Base-by-base conservation (phyloP, 2,329 filamentous ascomycete species). In the Diaporthe citrichinensis region DNA sequence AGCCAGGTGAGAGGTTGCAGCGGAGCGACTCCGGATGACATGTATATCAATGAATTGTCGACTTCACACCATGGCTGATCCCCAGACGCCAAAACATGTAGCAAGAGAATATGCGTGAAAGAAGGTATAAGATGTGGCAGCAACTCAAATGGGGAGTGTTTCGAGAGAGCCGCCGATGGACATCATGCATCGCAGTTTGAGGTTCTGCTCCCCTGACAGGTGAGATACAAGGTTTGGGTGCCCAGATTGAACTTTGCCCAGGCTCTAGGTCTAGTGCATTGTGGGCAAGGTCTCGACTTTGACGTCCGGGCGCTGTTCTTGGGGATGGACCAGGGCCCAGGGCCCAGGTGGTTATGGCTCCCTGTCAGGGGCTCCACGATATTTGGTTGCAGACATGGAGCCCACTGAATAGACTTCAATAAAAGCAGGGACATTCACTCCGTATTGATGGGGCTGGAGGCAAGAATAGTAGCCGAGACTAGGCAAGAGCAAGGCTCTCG, bases 131-230 rank as follows among this genome's bases (percentile, higher is more conserved):
- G 39, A 53, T 58, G 51, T 75, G 23, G 49, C 28, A 55, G 36
- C 12, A 62, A 65, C 23, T 28, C 36, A 25, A 34, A 58, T 28
- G 15, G 71, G 53, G 62, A 28, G 46, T 58, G 73, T 75, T 75
- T 75, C 73, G 73, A 72, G 53, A 69, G 34, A 17, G 49, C 17
- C 23, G 31, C 46, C 34, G 49, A 41, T 41, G 65, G 49, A 55
- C n/a, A 55, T 69, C 65, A 69, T 69, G 65, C 49, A 69, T 1
- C n/a, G 3, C 55, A 53, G 67, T 72, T 72, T 75, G 73, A 75
- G 49, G 46, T 72, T 55, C 23, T 44, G 72, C 44, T 53, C 31
- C 65, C 46, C 31, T 53, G 65, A 39, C 46, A 23, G 46, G 46
- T 25, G 20, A 34, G 46, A 1, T 53, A 25, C 65, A 68, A 68